A percentile compares a stretch with the other conserved stretches of the same genome.
These are phyloP conservation scores for Cucurbitaria berberidis DNA, from an alignment of 2,329 filamentous ascomycete species.

Conservation along the genomic window DNA sequence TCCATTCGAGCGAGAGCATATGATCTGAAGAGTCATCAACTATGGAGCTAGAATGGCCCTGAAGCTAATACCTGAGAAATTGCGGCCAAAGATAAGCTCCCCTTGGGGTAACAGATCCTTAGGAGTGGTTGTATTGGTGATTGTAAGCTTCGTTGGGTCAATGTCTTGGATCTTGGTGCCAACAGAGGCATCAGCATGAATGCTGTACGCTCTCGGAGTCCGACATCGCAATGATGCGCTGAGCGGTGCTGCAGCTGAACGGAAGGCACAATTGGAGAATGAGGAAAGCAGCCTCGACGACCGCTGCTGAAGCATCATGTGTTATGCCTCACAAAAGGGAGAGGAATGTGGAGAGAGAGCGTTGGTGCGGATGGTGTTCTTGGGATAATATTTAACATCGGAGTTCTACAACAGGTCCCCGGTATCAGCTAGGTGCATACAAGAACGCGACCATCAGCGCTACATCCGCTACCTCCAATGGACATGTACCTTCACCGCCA, in stretches of 20 bases:
- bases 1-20: conserved; percentile 97
- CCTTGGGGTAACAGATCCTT: conserved; percentile 76
- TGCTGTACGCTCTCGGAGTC: conserved; percentile 55
- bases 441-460: no score
- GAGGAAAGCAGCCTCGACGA: conserved; percentile 44
- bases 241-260: conserved; percentile 43
- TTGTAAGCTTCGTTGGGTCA: conserved; percentile 75
- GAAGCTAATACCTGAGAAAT: conserved; percentile 76
- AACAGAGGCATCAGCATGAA: conserved; percentile 54
- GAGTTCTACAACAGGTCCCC: conserved; percentile 16
- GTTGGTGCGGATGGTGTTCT: conserved; percentile 13
- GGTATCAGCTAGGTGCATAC: no score
- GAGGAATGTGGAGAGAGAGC: conserved; percentile 16
- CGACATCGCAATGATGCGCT: conserved; percentile 53
- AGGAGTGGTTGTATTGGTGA: conserved; percentile 77
- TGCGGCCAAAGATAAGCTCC: conserved; percentile 86
- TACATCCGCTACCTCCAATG: conserved; percentile 26
- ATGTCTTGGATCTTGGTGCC: conserved; percentile 68
- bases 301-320: conserved; percentile 47
- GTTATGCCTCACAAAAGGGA: conserved; percentile 11
- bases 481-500: conserved; percentile 6
- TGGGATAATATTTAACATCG: conserved; percentile 27
- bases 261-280: conserved; percentile 34
- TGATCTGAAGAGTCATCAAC: conserved; percentile 69
- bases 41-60: conserved; percentile 2